Evolutionary conservation across 495 filamentous ascomycete species (phyloP), one percentile per base, ranked within the genome.

Genomic region (Parmelia sp.): DNA sequence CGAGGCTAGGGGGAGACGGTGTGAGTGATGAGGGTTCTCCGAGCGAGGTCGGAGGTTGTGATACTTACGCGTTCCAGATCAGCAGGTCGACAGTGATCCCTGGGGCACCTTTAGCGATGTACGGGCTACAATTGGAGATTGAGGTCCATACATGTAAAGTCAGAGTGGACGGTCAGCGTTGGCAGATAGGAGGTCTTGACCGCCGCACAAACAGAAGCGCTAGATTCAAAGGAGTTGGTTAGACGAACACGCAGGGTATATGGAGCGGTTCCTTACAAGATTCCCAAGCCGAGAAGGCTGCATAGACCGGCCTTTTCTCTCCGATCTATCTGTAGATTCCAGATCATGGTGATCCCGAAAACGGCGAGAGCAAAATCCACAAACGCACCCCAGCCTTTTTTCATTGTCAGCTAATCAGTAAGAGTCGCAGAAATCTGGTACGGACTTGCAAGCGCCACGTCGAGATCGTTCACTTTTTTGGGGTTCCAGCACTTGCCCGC

Each of bases 171-270:
- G 1, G 36, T 47, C 19, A 44, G 23, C 6, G 55, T 45, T 23
- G 55, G 62, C 10, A 64, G 55, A n/a, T 59, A 45, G 37, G 62
- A 57, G 10, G 37, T 64, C 21, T 58, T 64, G 11, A 64, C 42
- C 19, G 27, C 53, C 21, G 53, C 55, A 49, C 62, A 64, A 37
- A 64, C 49, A 27, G 39, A 25, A 47, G 62, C 55, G 59, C 59
- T 61, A 37, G 29, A 33, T 31, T 15, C 23, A 23, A n/a, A 19
- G 9, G 25, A n/a, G 10, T 9, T n/a, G 8, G 21, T 61, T 47
- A 45, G 29, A 51, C 2, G 19, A n/a, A 35, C 29, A 10, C n/a
- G 40, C 2, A 25, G 14, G 8, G 12, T 7, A 25, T 11, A 37
- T 23, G 29, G n/a, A 29, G 37, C 19, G 14, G 21, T 19, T 37